Evolutionary conservation across 371 early-diverging fungal species (phyloP).

Genomic region (Mortierella sp.): DNA sequence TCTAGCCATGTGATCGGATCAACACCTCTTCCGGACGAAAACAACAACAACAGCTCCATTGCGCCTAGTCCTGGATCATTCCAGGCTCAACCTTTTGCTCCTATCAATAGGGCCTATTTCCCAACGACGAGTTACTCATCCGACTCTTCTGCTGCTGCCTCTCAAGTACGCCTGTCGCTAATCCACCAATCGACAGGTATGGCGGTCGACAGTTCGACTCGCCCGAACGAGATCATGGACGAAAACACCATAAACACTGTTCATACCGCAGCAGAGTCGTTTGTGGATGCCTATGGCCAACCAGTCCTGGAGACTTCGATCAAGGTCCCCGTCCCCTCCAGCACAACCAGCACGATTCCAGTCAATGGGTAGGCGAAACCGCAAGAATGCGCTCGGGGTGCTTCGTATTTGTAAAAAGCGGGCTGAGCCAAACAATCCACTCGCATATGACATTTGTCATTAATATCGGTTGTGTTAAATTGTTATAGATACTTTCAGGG

Average conservation of each 20-base stretch:
- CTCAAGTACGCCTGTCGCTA: constrained; percentile 31
- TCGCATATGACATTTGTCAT: too few species aligned
- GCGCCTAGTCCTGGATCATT: background rate
- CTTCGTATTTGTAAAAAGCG: background rate
- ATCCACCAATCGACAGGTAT: constrained; percentile 42
- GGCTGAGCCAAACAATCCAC: too few species aligned
- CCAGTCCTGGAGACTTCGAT: background rate
- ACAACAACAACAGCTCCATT: background rate
- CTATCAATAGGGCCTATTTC: background rate
- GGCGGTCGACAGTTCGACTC: constrained; percentile 36
- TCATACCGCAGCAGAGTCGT: constrained; percentile 15
- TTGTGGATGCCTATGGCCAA: constrained; percentile 11
- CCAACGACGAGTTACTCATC: constrained; percentile 18
- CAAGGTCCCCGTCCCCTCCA: constrained; percentile 5
- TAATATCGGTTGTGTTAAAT: background rate
- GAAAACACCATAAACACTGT: constrained; percentile 27
- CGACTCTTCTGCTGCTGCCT: constrained; percentile 2
- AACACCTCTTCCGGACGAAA: background rate
- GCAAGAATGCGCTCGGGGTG: too few species aligned
- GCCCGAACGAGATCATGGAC: constrained; percentile 52
- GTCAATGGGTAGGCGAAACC: constrained; percentile 8
- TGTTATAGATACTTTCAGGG: background rate
- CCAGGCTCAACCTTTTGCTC: background rate
- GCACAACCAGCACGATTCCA: background rate
- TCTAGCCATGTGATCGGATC: background rate